Base-by-base conservation (phyloP, 2,329 filamentous ascomycete genomes). In the Fusarium bulbicola region DNA sequence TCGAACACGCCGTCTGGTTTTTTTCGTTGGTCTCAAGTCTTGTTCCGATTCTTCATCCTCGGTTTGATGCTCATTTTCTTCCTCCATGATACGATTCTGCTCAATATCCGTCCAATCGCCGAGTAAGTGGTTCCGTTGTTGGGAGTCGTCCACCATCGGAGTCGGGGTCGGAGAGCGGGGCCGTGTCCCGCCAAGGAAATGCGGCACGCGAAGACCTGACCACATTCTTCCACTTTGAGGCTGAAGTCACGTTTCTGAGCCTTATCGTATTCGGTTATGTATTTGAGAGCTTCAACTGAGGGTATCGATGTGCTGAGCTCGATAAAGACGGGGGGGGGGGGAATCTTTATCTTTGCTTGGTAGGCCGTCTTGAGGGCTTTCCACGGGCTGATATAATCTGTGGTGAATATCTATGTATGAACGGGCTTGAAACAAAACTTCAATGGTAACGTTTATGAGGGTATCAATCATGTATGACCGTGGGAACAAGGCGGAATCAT, bases 71-170 rank as follows among this genome's bases (percentile, higher is more conserved):
- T 21, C 61, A 39, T 56, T 36, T 20, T 16, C 64, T 43, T 32
- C 58, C 10, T 52, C 37, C 4, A 40, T 36, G 13, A 39, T 46
- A 34, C 50, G 28, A 12, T 58, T 54, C 30, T 74, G 66, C 21
- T 68, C 75, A 37, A 57, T 36, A 53, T 74, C 63, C 40, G 53
- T 65, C 73, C 75, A 77, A 34, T 72, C 65, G 50, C 58, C 65
- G 20, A 77, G 72, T n/a, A 77, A 64, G 16, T 64, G 63, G 36
- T 59, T 54, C 39, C 63, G 73, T 60, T 70, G 71, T 61, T 73
- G 73, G 20, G 45, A 50, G 39, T 62, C 52, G 46, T 74, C 49
- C 30, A 50, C 52, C 24, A 54, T 50, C 34, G 30, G 50, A 58
- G 46, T 54, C 43, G 43, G 59, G 45, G 37, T 54, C 40, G 47